Base-by-base conservation (phyloP, 352 stramenopile species). In the Globisporangium nunn region DNA sequence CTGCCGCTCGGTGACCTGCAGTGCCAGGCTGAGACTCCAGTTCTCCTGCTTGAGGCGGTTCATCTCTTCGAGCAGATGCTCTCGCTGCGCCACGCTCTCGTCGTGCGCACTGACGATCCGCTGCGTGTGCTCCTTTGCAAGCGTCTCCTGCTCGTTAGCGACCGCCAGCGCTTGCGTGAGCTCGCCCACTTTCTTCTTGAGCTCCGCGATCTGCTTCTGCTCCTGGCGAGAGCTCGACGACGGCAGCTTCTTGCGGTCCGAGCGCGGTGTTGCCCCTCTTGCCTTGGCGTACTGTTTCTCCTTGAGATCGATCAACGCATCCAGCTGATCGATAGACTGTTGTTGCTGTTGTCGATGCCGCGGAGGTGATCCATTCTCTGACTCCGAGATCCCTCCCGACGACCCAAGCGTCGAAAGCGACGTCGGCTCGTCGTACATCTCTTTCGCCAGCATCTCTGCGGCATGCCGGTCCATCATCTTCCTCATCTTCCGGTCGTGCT, bases 61-160 rank as follows among this genome's bases (percentile, higher is more conserved):
- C 40, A 91, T 59, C 35, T 86, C 64, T 17, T 65, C 54, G 17
- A 81, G 65, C 46, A 88, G 41, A 14, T 79, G 52, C 15, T 89
- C 71, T n/a, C 78, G 71, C 29, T 70, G 64, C 12, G 61, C 54
- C 10, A 75, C 52, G 28, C 74, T 66, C 7, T 72, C 59, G 8
- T 82, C 51, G 51, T 80, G 64, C 37, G 67, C 63, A 4, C 55
- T 49, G 31, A 72, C 53, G 4, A 67, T 55, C 43, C 76, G 55
- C 58, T 78, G 62, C 2, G 70, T 65, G 6, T 74, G 70, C 23
- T 70, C 59, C 52, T 90, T 93, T 1, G 77, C 78, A n/a, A 72
- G 40, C 37, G 77, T 90, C 62, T 93, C 81, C 46, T 91, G 78
- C 47, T 90, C 78, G 39, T 93, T 93, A 2, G 81, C 78, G 11